A percentile compares a stretch with the other conserved stretches of the same genome.
These are phyloP conservation scores for Sporisorium sorghi DNA, from an alignment of 1,284 basidiomycete species.

Conservation along the genomic window DNA sequence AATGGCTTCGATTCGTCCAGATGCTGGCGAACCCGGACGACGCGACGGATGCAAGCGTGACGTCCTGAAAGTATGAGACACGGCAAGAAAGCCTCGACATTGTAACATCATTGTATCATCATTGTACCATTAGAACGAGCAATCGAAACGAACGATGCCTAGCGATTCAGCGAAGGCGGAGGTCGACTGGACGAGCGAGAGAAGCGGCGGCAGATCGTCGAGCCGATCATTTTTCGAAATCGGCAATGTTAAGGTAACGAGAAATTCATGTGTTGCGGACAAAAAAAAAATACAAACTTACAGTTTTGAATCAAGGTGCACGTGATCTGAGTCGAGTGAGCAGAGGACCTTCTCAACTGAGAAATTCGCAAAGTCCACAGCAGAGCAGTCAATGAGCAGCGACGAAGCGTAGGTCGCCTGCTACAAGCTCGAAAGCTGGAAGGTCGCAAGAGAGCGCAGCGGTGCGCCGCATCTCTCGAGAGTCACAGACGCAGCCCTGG, in stretches of 20 bases:
- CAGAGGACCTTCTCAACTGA: not conserved
- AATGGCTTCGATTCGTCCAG: conserved; percentile 47
- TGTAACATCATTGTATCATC: too few relatives aligned
- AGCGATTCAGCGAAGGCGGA: too few relatives aligned
- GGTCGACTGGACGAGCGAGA: too few relatives aligned
- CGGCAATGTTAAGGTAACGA: too few relatives aligned
- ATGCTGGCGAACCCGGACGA: not conserved
- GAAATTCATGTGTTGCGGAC: too few relatives aligned
- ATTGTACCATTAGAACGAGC: too few relatives aligned
- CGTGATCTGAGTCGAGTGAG: not conserved
- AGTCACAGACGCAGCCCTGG: not conserved
- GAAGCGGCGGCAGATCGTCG: too few relatives aligned
- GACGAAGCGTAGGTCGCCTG: not conserved
- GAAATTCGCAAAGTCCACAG: conserved; percentile 1
- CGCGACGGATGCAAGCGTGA: not conserved
- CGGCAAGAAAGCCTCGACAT: too few relatives aligned
- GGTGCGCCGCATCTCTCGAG: not conserved
- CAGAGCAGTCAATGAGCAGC: not conserved
- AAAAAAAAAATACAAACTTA: not conserved
- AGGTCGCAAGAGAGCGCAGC: conserved; percentile 1
- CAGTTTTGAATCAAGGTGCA: not conserved
- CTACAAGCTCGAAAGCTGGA: conserved; percentile 4
- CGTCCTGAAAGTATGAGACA: too few relatives aligned
- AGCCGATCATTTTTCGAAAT: too few relatives aligned
- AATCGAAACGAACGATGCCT: too few relatives aligned